Percentiles rank a stretch among this genome's conserved stretches.
Evolutionary conservation across 2,329 filamentous ascomycete genomes (phyloP).

Genomic region (Cyanodermella asteris): DNA sequence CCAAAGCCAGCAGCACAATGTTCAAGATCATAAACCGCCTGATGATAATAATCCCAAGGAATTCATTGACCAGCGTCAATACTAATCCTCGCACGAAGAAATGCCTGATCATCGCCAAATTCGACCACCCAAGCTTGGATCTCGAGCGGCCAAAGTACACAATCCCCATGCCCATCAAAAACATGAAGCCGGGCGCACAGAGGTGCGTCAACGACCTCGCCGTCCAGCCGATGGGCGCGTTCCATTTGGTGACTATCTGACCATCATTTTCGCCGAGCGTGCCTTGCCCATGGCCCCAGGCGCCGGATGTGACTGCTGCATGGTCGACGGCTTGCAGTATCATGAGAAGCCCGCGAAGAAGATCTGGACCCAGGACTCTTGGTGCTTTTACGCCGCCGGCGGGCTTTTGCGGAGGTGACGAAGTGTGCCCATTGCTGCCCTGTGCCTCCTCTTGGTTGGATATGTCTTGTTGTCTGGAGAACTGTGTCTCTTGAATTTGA

Average conservation of each 20-base stretch:
- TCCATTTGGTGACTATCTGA: slow-evolving; percentile 1
- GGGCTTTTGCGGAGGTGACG: no score
- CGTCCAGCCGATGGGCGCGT: slow-evolving; percentile 1
- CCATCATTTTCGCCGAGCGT: slow-evolving; percentile 1
- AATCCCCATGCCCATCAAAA: slow-evolving; percentile 25
- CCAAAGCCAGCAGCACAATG: slow-evolving; percentile 22
- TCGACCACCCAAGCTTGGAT: slow-evolving; percentile 18
- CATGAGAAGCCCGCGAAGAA: slow-evolving; percentile 2
- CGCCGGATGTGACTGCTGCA: slow-evolving; percentile 1
- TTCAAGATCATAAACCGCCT: slow-evolving; percentile 23
- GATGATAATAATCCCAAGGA: slow-evolving; percentile 15
- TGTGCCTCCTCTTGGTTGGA: no score
- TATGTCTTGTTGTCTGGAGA: no score
- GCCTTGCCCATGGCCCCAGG: slow-evolving; percentile 1
- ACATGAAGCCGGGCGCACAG: slow-evolving; percentile 24
- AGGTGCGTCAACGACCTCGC: slow-evolving; percentile 22
- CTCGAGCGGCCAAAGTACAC: slow-evolving; percentile 25
- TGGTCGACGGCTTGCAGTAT: slow-evolving; percentile 2
- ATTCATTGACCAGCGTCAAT: slow-evolving; percentile 14
- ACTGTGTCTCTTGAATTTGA: no score
- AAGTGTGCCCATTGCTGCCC: no score
- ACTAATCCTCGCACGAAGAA: slow-evolving; percentile 18
- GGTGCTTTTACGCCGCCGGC: no score
- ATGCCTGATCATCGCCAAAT: slow-evolving; percentile 16
- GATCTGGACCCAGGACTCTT: slow-evolving; percentile 1